Conservation (phyloP, 805 yeast species). For the Suhomyces sp. region DNA sequence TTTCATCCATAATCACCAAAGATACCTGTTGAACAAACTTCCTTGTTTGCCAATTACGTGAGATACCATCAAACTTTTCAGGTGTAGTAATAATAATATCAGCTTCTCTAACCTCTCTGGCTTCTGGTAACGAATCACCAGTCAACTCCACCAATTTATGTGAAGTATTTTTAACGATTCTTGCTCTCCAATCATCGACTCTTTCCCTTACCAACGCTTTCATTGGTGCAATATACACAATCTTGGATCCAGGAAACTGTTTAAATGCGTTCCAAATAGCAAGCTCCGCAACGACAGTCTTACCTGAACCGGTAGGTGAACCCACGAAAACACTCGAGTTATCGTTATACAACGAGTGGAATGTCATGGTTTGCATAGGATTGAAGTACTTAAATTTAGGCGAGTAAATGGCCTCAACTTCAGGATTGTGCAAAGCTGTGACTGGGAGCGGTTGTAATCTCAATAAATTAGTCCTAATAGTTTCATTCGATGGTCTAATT, state of each 20-base stretch:
- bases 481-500: conserved; percentile 84
- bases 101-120: conserved; percentile 62
- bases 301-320: conserved; percentile 96
- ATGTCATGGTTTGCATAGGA: conserved; percentile 98
- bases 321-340: conserved; percentile 86
- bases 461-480: conserved; percentile 77
- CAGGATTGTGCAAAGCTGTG: conserved; percentile 68
- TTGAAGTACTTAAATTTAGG: conserved; percentile 80
- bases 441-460: conserved; percentile 84
- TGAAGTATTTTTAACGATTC: conserved; percentile 48
- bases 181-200: conserved; percentile 72
- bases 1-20: conserved; percentile 81
- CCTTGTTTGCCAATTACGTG: conserved; percentile 82
- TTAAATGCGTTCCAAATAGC: conserved; percentile 97
- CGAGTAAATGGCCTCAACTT: conserved; percentile 67
- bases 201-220: conserved; percentile 82
- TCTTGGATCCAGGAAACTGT: conserved; percentile 74
- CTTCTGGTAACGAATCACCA: conserved; percentile 79
- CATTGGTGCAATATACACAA: conserved; percentile 88
- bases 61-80: conserved; percentile 84
- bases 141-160: conserved; percentile 71
- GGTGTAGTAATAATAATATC: conserved; percentile 82
- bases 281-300: conserved; percentile 93
- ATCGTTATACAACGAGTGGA: conserved; percentile 81
- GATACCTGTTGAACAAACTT: conserved; percentile 73